Evolutionary conservation across 2,329 filamentous ascomycete genomes (phyloP).

Genomic region (Xylaria sp.): DNA sequence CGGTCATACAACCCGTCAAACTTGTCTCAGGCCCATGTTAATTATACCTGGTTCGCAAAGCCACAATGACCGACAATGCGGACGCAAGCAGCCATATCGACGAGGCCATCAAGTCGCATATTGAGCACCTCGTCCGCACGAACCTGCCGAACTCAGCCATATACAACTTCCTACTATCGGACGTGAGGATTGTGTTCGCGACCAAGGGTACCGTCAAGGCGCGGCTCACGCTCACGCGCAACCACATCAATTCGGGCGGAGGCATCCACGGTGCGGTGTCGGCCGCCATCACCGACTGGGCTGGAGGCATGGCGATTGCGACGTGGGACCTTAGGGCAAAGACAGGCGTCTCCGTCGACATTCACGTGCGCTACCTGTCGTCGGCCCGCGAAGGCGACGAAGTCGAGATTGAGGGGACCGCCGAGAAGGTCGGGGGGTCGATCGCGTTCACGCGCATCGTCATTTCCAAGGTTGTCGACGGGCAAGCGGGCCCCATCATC

Average conservation of each 20-base stretch:
- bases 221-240: conserved; percentile 52
- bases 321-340: conserved; percentile 64
- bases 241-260: conserved; percentile 71
- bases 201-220: conserved; percentile 54
- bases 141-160: conserved; percentile 54
- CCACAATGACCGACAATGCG: conserved; percentile 20
- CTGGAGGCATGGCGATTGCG: conserved; percentile 74
- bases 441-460: conserved; percentile 71
- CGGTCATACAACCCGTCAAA: not conserved
- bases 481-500: conserved; percentile 55
- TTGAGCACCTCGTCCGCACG: conserved; percentile 38
- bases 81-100: conserved; percentile 23
- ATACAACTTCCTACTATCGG: conserved; percentile 58
- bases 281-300: conserved; percentile 74
- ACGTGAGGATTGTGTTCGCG: conserved; percentile 52
- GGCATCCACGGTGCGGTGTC: conserved; percentile 75
- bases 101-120: conserved; percentile 38
- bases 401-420: conserved; percentile 70
- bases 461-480: conserved; percentile 65
- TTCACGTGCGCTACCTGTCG: conserved; percentile 73
- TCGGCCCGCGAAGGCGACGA: conserved; percentile 68
- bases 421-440: conserved; percentile 69
- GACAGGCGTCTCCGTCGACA: conserved; percentile 75
- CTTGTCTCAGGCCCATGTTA: not conserved
- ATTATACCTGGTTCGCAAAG: not conserved